Conservation (phyloP, 768 basidiomycete species). For the Pleurotus citrinopileatus region DNA sequence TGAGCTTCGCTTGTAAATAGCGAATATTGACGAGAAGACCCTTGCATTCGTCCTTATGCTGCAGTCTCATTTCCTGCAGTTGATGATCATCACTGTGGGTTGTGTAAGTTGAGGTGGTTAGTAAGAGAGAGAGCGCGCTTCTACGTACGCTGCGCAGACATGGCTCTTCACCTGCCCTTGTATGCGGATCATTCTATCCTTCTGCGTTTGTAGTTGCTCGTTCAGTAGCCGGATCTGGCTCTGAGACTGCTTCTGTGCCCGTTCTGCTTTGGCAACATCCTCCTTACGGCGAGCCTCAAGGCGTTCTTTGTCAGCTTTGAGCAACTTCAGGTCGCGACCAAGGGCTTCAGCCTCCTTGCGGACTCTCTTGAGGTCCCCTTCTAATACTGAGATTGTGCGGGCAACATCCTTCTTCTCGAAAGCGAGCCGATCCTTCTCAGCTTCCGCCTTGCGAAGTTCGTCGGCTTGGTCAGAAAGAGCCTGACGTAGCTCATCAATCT, state of each 20-base stretch:
- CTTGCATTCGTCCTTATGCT: conserved; percentile 86
- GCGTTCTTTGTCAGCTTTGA: conserved; percentile 67
- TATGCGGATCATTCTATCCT: conserved; percentile 43
- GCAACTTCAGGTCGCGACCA: conserved; percentile 69
- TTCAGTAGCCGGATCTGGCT: conserved; percentile 63
- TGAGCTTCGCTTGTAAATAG: conserved; percentile 91
- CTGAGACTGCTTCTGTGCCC: conserved; percentile 64
- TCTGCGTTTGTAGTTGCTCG: conserved; percentile 61
- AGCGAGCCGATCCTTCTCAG: conserved; percentile 59
- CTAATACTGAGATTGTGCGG: conserved; percentile 61
- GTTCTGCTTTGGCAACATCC: conserved; percentile 54
- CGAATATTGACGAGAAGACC: conserved; percentile 87
- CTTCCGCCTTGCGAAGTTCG: conserved; percentile 61
- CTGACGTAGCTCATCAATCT: conserved; percentile 74
- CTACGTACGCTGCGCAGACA: conserved; percentile 58
- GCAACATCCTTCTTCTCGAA: conserved; percentile 66
- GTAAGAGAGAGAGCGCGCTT: background rate
- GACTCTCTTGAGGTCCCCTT: conserved; percentile 74
- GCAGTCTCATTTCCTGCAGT: conserved; percentile 51
- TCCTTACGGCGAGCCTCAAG: conserved; percentile 52
- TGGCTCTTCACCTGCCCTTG: conserved; percentile 51
- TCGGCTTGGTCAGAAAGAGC: conserved; percentile 59
- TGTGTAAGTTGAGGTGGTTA: conserved; percentile 6
- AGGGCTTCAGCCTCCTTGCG: conserved; percentile 74
- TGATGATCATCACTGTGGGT: conserved; percentile 48